These are phyloP conservation scores for Rubia tinctorum DNA, from an alignment of 305 asterid species.

Conservation along the genomic window DNA sequence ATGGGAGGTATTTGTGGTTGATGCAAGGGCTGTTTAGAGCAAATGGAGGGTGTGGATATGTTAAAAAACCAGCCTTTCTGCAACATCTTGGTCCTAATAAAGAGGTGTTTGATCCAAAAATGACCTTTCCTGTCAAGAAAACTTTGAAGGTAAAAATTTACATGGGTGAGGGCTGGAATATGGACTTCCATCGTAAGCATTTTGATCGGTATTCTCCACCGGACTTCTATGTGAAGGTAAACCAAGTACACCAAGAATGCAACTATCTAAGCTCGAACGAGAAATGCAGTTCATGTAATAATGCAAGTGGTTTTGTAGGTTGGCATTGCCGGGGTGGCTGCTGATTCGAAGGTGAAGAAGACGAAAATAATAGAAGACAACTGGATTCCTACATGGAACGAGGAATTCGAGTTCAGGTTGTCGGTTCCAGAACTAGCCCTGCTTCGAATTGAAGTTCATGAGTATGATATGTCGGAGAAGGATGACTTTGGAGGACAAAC, in stretches of 20 bases:
- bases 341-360: constrained; percentile 44
- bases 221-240: constrained; percentile 27
- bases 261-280: too few species aligned
- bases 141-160: constrained; percentile 51
- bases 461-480: constrained; percentile 62
- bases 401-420: constrained; percentile 62
- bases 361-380: constrained; percentile 58
- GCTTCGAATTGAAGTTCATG: constrained; percentile 78
- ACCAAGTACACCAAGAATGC: too few species aligned
- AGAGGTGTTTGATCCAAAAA: constrained; percentile 59
- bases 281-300: background rate
- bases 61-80: constrained; percentile 68
- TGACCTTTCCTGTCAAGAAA: constrained; percentile 37
- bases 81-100: constrained; percentile 31
- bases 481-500: constrained; percentile 96
- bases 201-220: constrained; percentile 24
- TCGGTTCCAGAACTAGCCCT: constrained; percentile 75
- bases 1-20: constrained; percentile 76
- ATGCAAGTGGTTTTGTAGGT: constrained; percentile 33
- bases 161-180: constrained; percentile 28
- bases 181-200: constrained; percentile 18
- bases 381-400: constrained; percentile 79
- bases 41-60: constrained; percentile 84
- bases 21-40: constrained; percentile 86
- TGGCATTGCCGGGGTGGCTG: constrained; percentile 74